Base-by-base conservation (phyloP, 768 basidiomycete genomes). In the Mycena vitilis region DNA sequence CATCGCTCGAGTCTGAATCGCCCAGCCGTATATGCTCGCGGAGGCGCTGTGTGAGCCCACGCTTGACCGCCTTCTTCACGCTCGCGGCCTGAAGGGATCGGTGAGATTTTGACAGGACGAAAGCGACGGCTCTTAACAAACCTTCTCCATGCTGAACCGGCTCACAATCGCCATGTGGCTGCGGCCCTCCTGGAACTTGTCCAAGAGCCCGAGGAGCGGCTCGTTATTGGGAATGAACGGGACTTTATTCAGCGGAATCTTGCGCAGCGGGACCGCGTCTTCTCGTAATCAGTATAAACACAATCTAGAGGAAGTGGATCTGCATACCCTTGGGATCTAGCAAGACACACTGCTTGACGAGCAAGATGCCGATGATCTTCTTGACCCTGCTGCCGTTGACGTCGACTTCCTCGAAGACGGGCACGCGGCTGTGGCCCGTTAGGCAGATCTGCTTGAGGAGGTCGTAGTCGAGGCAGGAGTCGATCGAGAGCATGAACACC, bases 141-240 rank as follows among this genome's bases (percentile, higher is more conserved):
- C 85, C 78, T 89, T 91, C 65, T 91, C 88, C 15, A 85, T 85
- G 60, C 89, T 91, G 72, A 92, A 88, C 52, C 93, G 88, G 69
- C 89, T 90, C 60, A 96, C 94, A 72, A 96, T 92, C 23, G 95
- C 95, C 88, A 97, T 96, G 76, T 97, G 95, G 48, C 92, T 94
- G 37, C 94, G 86, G 5, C 94, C 95, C 75, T 95, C 94, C 77
- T 96, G 95, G 78, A 96, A 96, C 68, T 85, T 91, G 77, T 96
- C 95, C 38, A 96, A 84, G 68, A 95, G 93, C 30, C 92, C 89
- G 16, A 96, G 85, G 0, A 97, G 82, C 25, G 95, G 87, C 78
- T 95, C 93, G 73, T 96, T 95, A 51, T 90, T 91, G 2, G 95
- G 93, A 4, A 96, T 93, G 60, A 92, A 93, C 0, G 91, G 92